A percentile compares a stretch with the other conserved stretches of the same genome.
These are phyloP conservation scores for Boletus bicolor DNA, from an alignment of 768 basidiomycete genomes.

Conservation along the genomic window DNA sequence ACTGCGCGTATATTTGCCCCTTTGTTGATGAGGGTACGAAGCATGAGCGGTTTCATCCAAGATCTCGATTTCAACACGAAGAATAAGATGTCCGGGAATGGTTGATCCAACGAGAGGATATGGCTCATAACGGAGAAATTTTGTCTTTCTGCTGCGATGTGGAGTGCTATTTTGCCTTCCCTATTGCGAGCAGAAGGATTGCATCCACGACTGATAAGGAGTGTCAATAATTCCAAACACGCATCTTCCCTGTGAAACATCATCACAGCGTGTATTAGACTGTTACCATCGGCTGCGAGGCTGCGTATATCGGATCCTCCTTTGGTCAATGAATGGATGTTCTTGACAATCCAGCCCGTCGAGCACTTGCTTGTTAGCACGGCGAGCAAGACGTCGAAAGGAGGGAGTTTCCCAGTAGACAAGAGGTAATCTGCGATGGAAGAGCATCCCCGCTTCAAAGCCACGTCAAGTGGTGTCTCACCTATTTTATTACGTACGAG, in stretches of 20 bases:
- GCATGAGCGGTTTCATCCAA: not conserved
- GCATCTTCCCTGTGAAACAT: not conserved
- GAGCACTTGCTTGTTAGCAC: not conserved
- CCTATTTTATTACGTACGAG: too few relatives aligned
- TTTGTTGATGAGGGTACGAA: not conserved
- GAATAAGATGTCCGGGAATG: constrained; percentile 2
- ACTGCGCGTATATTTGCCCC: not conserved
- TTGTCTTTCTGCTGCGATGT: not conserved
- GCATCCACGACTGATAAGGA: not conserved
- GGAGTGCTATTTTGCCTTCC: not conserved
- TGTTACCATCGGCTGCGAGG: not conserved
- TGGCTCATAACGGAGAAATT: not conserved
- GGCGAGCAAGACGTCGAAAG: not conserved
- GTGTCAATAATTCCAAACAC: not conserved
- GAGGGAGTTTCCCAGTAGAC: not conserved
- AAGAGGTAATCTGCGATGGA: not conserved
- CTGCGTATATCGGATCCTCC: not conserved
- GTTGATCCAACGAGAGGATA: not conserved
- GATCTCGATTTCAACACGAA: not conserved
- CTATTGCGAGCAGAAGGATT: not conserved
- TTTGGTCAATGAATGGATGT: not conserved
- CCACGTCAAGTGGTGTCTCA: not conserved
- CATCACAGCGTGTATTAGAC: not conserved
- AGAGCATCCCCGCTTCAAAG: not conserved
- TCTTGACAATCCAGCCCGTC: not conserved